Evolutionary conservation across 768 basidiomycete species (phyloP).

Genomic region (Phylloporus sp.): DNA sequence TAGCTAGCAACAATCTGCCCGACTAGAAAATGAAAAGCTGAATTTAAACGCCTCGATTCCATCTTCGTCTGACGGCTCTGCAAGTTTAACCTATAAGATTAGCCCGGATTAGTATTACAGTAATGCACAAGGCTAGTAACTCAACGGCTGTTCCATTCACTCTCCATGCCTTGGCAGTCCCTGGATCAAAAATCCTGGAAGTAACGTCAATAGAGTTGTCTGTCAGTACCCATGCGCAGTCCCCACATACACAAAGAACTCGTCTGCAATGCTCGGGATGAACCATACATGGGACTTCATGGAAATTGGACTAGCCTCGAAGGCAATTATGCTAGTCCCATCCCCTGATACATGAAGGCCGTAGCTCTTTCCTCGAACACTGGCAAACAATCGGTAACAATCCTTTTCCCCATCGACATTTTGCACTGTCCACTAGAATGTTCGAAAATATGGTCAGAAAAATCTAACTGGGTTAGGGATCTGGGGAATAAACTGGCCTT

Average conservation of each 20-base stretch:
- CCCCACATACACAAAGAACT: not conserved
- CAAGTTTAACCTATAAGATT: too few relatives aligned
- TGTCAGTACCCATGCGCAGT: not conserved
- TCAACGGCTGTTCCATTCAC: not conserved
- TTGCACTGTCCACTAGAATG: slow-evolving; percentile 1
- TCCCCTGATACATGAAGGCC: not conserved
- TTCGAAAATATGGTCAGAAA: not conserved
- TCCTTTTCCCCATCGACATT: not conserved
- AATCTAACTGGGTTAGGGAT: too few relatives aligned
- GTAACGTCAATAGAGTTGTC: too few relatives aligned
- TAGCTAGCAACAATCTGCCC: too few relatives aligned
- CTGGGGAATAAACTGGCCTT: too few relatives aligned
- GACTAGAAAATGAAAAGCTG: too few relatives aligned
- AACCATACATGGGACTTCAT: slow-evolving; percentile 1
- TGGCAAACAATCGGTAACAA: not conserved
- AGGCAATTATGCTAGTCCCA: not conserved
- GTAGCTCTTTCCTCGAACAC: not conserved
- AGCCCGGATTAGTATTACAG: too few relatives aligned
- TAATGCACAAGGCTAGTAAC: too few relatives aligned
- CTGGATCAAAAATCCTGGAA: not conserved
- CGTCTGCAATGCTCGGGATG: not conserved
- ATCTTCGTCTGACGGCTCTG: too few relatives aligned
- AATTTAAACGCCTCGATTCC: too few relatives aligned
- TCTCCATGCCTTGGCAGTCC: not conserved
- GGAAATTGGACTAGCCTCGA: not conserved